Percentiles rank a stretch among this genome's conserved stretches.
These are phyloP conservation scores for Solanum hybrid DNA, from an alignment of 305 asterid species.

Conservation along the genomic window DNA sequence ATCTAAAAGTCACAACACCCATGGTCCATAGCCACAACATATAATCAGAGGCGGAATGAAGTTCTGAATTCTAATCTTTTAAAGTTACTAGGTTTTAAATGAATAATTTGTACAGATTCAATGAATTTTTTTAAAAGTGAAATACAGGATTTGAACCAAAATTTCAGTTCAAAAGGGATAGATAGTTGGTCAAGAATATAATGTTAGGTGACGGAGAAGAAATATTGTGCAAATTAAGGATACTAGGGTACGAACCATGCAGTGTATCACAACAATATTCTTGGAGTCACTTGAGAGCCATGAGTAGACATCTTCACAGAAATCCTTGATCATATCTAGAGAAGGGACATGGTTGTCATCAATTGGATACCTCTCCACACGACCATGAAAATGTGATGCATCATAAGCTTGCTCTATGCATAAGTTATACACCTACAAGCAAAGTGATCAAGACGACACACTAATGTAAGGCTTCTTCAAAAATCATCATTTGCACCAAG, in stretches of 20 bases:
- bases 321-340: constrained; percentile 53
- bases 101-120: background rate
- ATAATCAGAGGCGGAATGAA: background rate
- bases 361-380: constrained; percentile 64
- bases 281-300: constrained; percentile 62
- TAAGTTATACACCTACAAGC: constrained; percentile 60
- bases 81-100: background rate
- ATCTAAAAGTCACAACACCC: background rate
- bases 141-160: background rate
- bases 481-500: background rate
- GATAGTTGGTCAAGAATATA: background rate
- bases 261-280: constrained; percentile 69
- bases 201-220: background rate
- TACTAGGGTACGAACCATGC: constrained; percentile 43
- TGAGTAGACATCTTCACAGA: constrained; percentile 65
- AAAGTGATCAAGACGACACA: background rate
- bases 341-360: constrained; percentile 85
- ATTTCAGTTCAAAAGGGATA: background rate
- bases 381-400: constrained; percentile 59
- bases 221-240: background rate
- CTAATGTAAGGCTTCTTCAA: background rate
- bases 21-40: background rate
- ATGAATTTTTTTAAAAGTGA: background rate
- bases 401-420: constrained; percentile 67
- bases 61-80: background rate